phyloP scores from a whole-genome alignment of 2,329 filamentous ascomycete genomes.

The Phaeosphaeriaceae sp. region DNA sequence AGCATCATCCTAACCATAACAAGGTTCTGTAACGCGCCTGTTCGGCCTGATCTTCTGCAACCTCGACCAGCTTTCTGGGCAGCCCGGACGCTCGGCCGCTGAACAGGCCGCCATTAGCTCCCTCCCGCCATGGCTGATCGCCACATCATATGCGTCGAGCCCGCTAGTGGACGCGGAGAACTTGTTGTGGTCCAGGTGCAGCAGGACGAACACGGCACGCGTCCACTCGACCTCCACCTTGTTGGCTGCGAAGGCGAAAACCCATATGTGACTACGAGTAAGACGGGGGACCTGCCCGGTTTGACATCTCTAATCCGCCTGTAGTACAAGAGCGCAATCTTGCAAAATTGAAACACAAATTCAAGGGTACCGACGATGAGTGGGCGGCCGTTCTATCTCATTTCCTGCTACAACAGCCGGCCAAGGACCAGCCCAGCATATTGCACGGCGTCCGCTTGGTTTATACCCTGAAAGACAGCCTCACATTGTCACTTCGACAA shows the following conservation, averaged over 20 bases:
- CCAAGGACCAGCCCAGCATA: slow-evolving; percentile 50
- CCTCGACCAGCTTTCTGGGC: not conserved
- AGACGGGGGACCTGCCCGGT: slow-evolving; percentile 45
- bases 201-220: slow-evolving; percentile 51
- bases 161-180: slow-evolving; percentile 59
- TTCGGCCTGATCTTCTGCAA: slow-evolving; percentile 10
- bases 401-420: slow-evolving; percentile 59
- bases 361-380: slow-evolving; percentile 58
- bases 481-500: slow-evolving; percentile 61
- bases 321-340: slow-evolving; percentile 45
- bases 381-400: slow-evolving; percentile 69
- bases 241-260: slow-evolving; percentile 72
- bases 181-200: slow-evolving; percentile 69
- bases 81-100: not conserved
- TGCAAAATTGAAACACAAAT: slow-evolving; percentile 38
- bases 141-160: slow-evolving; percentile 65
- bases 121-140: slow-evolving; percentile 15
- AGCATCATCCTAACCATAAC: slow-evolving; percentile 17
- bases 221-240: slow-evolving; percentile 69
- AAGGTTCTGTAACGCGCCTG: slow-evolving; percentile 12
- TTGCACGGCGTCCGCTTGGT: slow-evolving; percentile 64
- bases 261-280: slow-evolving; percentile 65
- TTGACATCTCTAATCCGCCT: slow-evolving; percentile 32
- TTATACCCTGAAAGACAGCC: slow-evolving; percentile 62
- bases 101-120: slow-evolving; percentile 1